Evolutionary conservation across 1,284 basidiomycete species (phyloP).

Genomic region (Thecaphora thlaspeos): DNA sequence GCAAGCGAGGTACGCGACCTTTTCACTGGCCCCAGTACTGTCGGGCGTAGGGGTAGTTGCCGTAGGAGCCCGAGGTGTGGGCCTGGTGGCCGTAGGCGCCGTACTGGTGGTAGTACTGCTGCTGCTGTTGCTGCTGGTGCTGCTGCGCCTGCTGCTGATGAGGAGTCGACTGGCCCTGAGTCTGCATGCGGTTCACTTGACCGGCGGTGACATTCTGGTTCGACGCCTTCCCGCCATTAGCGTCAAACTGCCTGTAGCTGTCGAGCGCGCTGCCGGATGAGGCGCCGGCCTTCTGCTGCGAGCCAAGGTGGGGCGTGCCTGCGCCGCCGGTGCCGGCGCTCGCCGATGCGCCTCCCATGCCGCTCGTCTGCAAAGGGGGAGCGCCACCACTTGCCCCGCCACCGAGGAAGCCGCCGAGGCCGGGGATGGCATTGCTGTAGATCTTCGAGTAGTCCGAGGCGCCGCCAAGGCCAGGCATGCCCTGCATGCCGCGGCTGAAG

Average conservation of each 20-base stretch:
- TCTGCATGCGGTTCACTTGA: constrained; percentile 28
- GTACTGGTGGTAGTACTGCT: constrained; percentile 55
- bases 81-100: constrained; percentile 49
- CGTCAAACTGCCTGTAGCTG: constrained; percentile 37
- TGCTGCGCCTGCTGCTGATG: constrained; percentile 37
- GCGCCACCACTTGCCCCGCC: constrained; percentile 16
- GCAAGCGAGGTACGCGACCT: no score
- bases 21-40: constrained; percentile 52
- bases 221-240: constrained; percentile 28
- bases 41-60: constrained; percentile 48
- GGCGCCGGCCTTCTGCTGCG: constrained; percentile 35
- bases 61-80: constrained; percentile 42
- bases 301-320: constrained; percentile 34
- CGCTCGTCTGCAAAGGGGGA: constrained; percentile 35
- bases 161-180: constrained; percentile 26
- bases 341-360: constrained; percentile 18
- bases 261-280: constrained; percentile 32
- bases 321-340: constrained; percentile 8
- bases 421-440: constrained; percentile 42
- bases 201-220: constrained; percentile 15
- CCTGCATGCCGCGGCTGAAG: constrained; percentile 37
- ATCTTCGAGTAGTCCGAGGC: constrained; percentile 52
- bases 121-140: constrained; percentile 48
- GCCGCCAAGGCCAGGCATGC: constrained; percentile 34
- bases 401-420: constrained; percentile 43